phyloP scores from a whole-genome alignment of 768 basidiomycete genomes.

The Porphyrellus cyaneotinctus region DNA sequence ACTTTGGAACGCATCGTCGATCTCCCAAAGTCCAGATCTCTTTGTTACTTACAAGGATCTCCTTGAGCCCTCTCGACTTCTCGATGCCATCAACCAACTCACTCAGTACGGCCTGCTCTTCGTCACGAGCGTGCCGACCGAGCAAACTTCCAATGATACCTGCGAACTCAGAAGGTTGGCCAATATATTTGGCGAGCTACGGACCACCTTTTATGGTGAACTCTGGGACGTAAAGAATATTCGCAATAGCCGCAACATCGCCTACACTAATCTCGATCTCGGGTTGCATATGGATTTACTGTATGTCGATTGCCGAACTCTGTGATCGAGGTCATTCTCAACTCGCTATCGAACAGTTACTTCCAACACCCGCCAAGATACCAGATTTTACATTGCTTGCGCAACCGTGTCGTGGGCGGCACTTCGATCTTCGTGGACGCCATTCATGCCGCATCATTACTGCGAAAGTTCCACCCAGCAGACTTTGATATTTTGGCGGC shows the following conservation, averaged over 20 bases:
- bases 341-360: slow-evolving; percentile 50
- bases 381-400: slow-evolving; percentile 88
- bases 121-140: slow-evolving; percentile 63
- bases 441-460: slow-evolving; percentile 53
- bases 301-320: slow-evolving; percentile 45
- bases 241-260: slow-evolving; percentile 79
- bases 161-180: slow-evolving; percentile 72
- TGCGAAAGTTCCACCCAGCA: slow-evolving; percentile 44
- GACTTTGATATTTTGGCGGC: slow-evolving; percentile 56
- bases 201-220: slow-evolving; percentile 86
- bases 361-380: slow-evolving; percentile 88
- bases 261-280: slow-evolving; percentile 87
- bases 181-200: slow-evolving; percentile 65
- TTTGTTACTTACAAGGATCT: slow-evolving; percentile 55
- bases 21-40: slow-evolving; percentile 40
- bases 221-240: slow-evolving; percentile 85
- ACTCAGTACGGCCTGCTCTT: slow-evolving; percentile 70
- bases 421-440: slow-evolving; percentile 85
- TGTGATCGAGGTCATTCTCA: not conserved
- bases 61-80: slow-evolving; percentile 42
- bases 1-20: slow-evolving; percentile 44
- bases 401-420: slow-evolving; percentile 81
- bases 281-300: slow-evolving; percentile 90
- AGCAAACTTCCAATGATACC: slow-evolving; percentile 50
- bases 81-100: slow-evolving; percentile 64